phyloP scores from a whole-genome alignment of 805 yeast genomes.

The Schwanniomyces vanrijiae region DNA sequence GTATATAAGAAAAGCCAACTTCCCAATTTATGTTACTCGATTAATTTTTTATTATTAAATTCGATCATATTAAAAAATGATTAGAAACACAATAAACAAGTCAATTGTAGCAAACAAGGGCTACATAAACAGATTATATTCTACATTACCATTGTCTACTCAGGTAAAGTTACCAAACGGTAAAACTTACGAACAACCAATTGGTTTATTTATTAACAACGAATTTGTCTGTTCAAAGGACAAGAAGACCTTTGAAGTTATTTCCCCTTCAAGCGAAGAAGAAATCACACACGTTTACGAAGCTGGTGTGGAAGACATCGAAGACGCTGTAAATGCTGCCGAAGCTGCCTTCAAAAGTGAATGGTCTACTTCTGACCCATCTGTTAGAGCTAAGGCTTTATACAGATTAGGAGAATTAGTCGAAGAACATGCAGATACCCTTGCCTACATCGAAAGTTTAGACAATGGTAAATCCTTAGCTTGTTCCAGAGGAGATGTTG shows the following conservation, averaged over 20 bases:
- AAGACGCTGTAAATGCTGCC: conserved; percentile 85
- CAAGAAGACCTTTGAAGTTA: conserved; percentile 58
- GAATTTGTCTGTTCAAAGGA: conserved; percentile 65
- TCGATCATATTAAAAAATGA: conserved; percentile 4
- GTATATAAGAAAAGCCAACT: neutral
- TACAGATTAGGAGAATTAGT: conserved; percentile 74
- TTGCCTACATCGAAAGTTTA: conserved; percentile 80
- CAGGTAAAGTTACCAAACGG: conserved; percentile 72
- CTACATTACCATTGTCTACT: conserved; percentile 38
- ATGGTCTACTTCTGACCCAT: conserved; percentile 75
- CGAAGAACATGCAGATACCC: conserved; percentile 66
- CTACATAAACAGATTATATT: conserved; percentile 19
- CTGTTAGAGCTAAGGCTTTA: conserved; percentile 61
- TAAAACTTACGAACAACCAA: conserved; percentile 69
- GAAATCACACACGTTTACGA: conserved; percentile 67
- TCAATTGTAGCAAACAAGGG: conserved; percentile 3
- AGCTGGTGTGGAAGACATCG: conserved; percentile 78
- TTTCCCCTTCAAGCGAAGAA: conserved; percentile 72
- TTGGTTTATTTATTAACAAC: conserved; percentile 86
- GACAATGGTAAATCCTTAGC: conserved; percentile 85
- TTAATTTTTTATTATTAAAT: neutral
- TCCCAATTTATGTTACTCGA: neutral
- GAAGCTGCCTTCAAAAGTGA: conserved; percentile 60
- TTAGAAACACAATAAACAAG: conserved; percentile 7
- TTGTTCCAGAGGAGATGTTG: conserved; percentile 75